phyloP scores from a whole-genome alignment of 2,329 filamentous ascomycete genomes.

The Stagonosporopsis rhizophila region DNA sequence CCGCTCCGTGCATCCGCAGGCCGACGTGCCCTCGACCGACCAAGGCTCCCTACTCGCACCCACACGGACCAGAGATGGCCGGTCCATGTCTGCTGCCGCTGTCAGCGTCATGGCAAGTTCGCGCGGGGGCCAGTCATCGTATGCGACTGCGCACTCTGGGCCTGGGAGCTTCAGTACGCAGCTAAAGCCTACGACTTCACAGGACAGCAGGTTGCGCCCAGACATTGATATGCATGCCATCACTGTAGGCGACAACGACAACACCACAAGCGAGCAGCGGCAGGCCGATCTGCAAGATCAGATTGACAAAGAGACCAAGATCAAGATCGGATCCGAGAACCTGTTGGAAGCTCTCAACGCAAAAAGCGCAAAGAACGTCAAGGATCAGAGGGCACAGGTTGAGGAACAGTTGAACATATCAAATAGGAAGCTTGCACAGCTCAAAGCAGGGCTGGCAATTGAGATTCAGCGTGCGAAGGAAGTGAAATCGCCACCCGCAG shows the following conservation, averaged over 20 bases:
- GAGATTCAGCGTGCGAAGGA: slow-evolving; percentile 66
- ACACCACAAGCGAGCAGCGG: slow-evolving; percentile 70
- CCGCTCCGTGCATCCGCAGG: slow-evolving; percentile 51
- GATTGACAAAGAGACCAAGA: slow-evolving; percentile 95
- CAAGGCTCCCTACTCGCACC: slow-evolving; percentile 54
- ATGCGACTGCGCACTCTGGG: slow-evolving; percentile 70
- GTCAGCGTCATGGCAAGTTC: slow-evolving; percentile 66
- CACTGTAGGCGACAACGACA: slow-evolving; percentile 67
- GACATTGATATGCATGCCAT: slow-evolving; percentile 61
- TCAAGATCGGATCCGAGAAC: slow-evolving; percentile 97
- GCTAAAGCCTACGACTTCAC: slow-evolving; percentile 73
- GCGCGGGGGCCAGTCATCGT: slow-evolving; percentile 66
- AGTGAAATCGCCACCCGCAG: slow-evolving; percentile 56
- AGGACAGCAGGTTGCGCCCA: slow-evolving; percentile 66
- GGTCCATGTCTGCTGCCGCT: slow-evolving; percentile 60
- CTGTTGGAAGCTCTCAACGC: slow-evolving; percentile 92
- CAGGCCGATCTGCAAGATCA: slow-evolving; percentile 80
- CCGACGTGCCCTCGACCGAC: slow-evolving; percentile 42
- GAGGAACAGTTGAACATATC: slow-evolving; percentile 89
- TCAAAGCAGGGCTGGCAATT: slow-evolving; percentile 65
- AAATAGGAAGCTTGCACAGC: slow-evolving; percentile 71
- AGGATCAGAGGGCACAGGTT: slow-evolving; percentile 64
- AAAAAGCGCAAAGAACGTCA: slow-evolving; percentile 95
- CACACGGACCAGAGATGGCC: slow-evolving; percentile 58
- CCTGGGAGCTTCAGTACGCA: slow-evolving; percentile 91